phyloP scores from a whole-genome alignment of 1,139 yeast species.

The Sugiyamaella novakii region DNA sequence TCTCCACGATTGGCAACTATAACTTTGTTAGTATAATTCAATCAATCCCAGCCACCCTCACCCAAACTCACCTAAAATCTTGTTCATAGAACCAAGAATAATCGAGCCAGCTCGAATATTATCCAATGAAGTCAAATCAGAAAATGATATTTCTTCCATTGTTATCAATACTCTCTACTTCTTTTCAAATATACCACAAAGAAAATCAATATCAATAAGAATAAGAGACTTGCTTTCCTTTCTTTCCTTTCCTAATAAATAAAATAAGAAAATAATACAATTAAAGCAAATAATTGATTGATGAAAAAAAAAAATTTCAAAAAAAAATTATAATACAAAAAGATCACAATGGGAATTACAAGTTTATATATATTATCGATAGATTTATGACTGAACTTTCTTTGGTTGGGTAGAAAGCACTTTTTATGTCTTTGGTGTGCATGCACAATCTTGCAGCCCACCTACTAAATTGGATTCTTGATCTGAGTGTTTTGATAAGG shows the following conservation, averaged over 20 bases:
- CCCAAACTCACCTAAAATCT: conserved; percentile 41
- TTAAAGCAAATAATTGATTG: background rate
- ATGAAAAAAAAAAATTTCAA: too few relatives aligned
- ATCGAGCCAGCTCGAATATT: conserved; percentile 45
- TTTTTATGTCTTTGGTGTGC: too few relatives aligned
- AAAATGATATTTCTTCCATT: conserved; percentile 37
- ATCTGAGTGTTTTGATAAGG: too few relatives aligned
- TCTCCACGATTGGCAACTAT: conserved; percentile 95
- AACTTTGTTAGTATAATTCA: conserved; percentile 8
- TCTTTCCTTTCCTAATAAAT: background rate
- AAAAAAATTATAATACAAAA: background rate
- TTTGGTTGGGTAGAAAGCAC: too few relatives aligned
- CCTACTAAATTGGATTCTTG: too few relatives aligned
- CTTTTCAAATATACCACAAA: background rate
- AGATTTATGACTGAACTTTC: too few relatives aligned
- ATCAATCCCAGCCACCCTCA: conserved; percentile 4
- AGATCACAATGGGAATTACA: too few relatives aligned
- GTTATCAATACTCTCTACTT: background rate
- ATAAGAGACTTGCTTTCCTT: background rate
- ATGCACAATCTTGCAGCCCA: too few relatives aligned
- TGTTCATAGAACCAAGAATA: conserved; percentile 46
- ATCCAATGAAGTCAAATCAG: conserved; percentile 37
- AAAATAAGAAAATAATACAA: too few relatives aligned
- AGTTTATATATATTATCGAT: too few relatives aligned
- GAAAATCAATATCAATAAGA: background rate